Percentiles rank a stretch among this genome's conserved stretches.
Conservation (phyloP, 164 flowering plant genomes). For the Sedum album region DNA sequence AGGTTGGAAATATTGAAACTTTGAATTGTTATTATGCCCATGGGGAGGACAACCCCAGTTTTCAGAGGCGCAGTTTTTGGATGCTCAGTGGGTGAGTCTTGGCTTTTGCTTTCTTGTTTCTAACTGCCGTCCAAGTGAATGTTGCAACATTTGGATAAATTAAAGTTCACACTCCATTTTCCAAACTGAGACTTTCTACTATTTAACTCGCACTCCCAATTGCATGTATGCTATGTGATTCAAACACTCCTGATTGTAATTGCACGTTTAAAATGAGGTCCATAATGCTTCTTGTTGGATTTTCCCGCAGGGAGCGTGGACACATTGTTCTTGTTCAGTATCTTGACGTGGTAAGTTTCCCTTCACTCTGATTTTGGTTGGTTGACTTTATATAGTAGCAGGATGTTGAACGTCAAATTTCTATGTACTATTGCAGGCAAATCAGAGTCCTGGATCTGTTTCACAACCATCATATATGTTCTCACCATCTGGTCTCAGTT, state of each 20-base stretch:
- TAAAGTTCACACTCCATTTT: too few species aligned
- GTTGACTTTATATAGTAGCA: background rate
- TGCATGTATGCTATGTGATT: background rate
- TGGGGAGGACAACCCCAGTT: slow-evolving; percentile 70
- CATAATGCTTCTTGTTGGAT: background rate
- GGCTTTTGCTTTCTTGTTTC: background rate
- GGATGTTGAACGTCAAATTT: background rate
- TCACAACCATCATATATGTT: slow-evolving; percentile 36
- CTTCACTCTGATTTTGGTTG: background rate
- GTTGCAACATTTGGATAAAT: background rate
- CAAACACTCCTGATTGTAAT: background rate
- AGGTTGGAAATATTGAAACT: slow-evolving; percentile 92
- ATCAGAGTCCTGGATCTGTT: slow-evolving; percentile 27
- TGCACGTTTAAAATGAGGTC: background rate
- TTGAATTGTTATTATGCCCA: slow-evolving; percentile 97
- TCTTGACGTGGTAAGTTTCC: slow-evolving; percentile 30
- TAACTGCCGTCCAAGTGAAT: background rate
- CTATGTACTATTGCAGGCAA: slow-evolving; percentile 32
- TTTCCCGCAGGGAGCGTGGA: background rate
- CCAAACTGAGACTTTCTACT: too few species aligned
- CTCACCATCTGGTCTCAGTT: slow-evolving; percentile 30
- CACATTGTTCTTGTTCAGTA: slow-evolving; percentile 94
- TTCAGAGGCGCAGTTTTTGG: slow-evolving; percentile 97
- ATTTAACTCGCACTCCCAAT: background rate
- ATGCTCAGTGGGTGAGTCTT: slow-evolving; percentile 86